Base-by-base conservation (phyloP, 202 grass and related monocot genomes). In the Zoysia matrella region DNA sequence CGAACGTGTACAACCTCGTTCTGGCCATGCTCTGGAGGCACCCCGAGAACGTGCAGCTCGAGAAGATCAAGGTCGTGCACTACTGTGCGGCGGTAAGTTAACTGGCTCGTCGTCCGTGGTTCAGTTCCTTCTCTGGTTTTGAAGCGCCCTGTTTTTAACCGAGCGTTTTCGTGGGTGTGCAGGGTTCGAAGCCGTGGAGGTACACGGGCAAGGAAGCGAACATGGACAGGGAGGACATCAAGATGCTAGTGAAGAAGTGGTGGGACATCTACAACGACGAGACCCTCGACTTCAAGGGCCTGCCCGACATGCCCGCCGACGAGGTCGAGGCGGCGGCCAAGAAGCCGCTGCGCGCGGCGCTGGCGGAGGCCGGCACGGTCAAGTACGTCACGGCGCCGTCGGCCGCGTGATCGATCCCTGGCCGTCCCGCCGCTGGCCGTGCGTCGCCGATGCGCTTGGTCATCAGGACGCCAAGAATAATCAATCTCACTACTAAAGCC, bases 1-100 rank as follows among this genome's bases (percentile, higher is more conserved):
- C 86, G 2, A 49, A 50, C 0, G 64, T 75, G 0, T 89, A 96
- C 78, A 96, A 96, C 68, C 83, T 97, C 0, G 93, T 96, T 4
- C 52, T 96, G 41, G 90, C 93, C 47, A 93, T 96, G 90, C 86
- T 96, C 0, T 96, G 93, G 93, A 77, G 88, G 69, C 93, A 96
- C 46, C 93, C 90, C 1, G 88, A 97, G 2, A 93, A 87, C 30
- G 66, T 58, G 6, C 6, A 58, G 15, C 56, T 58, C 4, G 56
- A 58, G 15, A 18, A 90, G 92, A 86, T 98, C 50, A 93, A 94
- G 88, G 92, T 72, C 11, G 95, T 94, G 51, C 95, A 98, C 92
- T 98, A 98, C 79, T 98, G 95, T 54, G 95, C 95, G 30, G 30
- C 30, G 30, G 30, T 36, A 36, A 36, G 30, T 36, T 36, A 1